Evolutionary conservation across 75 land plant species (phyloP), one percentile per base, ranked within the genome.

Genomic region (Selaginella tamariscina): DNA sequence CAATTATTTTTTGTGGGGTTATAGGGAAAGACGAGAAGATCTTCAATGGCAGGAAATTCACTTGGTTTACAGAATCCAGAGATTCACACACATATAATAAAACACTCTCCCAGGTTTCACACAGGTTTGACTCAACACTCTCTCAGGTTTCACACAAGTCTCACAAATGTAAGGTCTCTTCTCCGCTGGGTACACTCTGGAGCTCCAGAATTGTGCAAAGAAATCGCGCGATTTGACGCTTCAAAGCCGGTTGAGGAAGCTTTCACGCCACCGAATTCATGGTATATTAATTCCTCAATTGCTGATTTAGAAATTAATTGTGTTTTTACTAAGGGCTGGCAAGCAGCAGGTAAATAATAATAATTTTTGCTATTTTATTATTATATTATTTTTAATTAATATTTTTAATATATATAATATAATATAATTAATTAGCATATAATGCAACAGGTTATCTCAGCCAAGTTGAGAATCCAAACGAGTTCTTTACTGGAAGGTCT

Each of bases 401-500:
- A 22, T 0, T 0, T 26, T 27, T 18, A 24, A 15, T 1, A 13
- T 49, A 2, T 33, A 22, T 20, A 2, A 1, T 2, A 32, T 65
- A 24, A 26, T 15, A 24, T 65, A n/a, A 32, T 33, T 24, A 32
- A 29, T 21, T 65, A 18, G 24, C 23, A 33, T 65, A 24, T 54
- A 22, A 44, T 21, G 0, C 39, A 39, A 5, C 80, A 88, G 92
- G 95, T 33, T 79, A 71, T 68, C 69, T 67, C 15, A 74, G 75
- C 22, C 86, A 90, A 65, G 67, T 90, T 13, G 77, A 77, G 69
- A 76, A 83, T 23, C 81, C 88, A 29, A 68, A 54, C 33, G 74
- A 83, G 39, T 90, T 76, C 71, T 90, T 90, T 70, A 90, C 88
- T 54, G 96, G 96, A 64, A 84, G 88, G 92, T 88, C 5, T 39